phyloP scores from a whole-genome alignment of 2,329 filamentous ascomycete genomes.

The Magnaporthales sp. region DNA sequence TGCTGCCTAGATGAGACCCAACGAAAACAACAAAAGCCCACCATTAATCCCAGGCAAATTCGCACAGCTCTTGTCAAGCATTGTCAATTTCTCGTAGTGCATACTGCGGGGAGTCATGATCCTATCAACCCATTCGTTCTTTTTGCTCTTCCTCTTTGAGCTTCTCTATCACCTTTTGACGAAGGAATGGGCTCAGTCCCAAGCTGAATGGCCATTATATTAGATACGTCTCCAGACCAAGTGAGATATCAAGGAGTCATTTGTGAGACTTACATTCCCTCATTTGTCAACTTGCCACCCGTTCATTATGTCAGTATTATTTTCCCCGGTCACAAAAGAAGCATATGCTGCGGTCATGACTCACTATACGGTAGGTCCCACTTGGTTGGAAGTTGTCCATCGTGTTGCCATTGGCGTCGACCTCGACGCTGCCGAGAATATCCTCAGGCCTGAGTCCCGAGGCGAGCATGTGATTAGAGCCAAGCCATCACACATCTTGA shows the following conservation, averaged over 20 bases:
- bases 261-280: constrained; percentile 51
- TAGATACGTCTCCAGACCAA: constrained; percentile 11
- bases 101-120: not conserved
- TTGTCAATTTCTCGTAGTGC: not conserved
- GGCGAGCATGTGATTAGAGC: not conserved
- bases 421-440: constrained; percentile 60
- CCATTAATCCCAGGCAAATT: not conserved
- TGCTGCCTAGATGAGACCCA: not conserved
- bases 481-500: not conserved
- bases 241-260: constrained; percentile 1
- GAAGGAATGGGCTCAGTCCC: constrained; percentile 45
- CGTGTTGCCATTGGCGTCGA: constrained; percentile 39
- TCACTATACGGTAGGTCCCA: constrained; percentile 39
- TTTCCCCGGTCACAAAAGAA: not conserved
- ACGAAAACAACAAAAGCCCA: not conserved
- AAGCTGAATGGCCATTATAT: constrained; percentile 28
- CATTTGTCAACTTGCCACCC: constrained; percentile 38
- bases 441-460: constrained; percentile 45
- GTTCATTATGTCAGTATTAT: not conserved
- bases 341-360: not conserved
- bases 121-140: constrained; percentile 6
- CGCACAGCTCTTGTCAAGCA: not conserved
- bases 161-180: constrained; percentile 42
- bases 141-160: constrained; percentile 41
- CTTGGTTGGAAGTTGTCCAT: constrained; percentile 15